Evolutionary conservation across 2,329 filamentous ascomycete species (phyloP).

Genomic region (Diaporthe amygdali): DNA sequence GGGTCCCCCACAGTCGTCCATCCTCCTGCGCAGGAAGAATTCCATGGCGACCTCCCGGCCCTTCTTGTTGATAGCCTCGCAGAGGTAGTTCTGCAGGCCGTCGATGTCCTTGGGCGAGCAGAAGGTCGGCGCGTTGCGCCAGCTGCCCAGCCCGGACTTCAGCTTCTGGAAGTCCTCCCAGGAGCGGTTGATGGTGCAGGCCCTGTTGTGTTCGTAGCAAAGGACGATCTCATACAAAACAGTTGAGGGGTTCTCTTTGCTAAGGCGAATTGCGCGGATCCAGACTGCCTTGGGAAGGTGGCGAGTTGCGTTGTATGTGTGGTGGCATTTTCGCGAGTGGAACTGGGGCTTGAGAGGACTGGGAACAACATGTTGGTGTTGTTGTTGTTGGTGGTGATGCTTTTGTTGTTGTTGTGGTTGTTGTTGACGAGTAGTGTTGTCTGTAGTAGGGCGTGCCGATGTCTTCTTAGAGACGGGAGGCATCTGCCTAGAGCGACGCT

Average conservation of each 20-base stretch:
- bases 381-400: background rate
- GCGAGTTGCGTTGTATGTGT: slow-evolving; percentile 35
- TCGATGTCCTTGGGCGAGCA: slow-evolving; percentile 25
- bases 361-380: background rate
- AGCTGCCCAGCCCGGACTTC: slow-evolving; percentile 19
- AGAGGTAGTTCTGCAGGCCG: slow-evolving; percentile 28
- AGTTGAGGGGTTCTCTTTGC: slow-evolving; percentile 14
- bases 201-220: slow-evolving; percentile 37
- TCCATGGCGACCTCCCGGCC: slow-evolving; percentile 28
- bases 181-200: slow-evolving; percentile 36
- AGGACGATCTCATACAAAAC: slow-evolving; percentile 34
- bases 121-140: slow-evolving; percentile 13
- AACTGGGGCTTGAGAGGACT: slow-evolving; percentile 32
- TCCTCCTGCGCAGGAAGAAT: slow-evolving; percentile 35
- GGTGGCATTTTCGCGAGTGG: slow-evolving; percentile 37
- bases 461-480: slow-evolving; percentile 1
- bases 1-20: slow-evolving; percentile 33
- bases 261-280: slow-evolving; percentile 26
- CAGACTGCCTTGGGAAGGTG: slow-evolving; percentile 31
- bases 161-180: slow-evolving; percentile 34
- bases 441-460: background rate
- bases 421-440: background rate
- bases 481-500: slow-evolving; percentile 1
- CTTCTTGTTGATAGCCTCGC: slow-evolving; percentile 27
- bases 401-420: background rate